These are phyloP conservation scores for Isabelozyma heimii DNA, from an alignment of 805 yeast genomes.

Conservation along the genomic window DNA sequence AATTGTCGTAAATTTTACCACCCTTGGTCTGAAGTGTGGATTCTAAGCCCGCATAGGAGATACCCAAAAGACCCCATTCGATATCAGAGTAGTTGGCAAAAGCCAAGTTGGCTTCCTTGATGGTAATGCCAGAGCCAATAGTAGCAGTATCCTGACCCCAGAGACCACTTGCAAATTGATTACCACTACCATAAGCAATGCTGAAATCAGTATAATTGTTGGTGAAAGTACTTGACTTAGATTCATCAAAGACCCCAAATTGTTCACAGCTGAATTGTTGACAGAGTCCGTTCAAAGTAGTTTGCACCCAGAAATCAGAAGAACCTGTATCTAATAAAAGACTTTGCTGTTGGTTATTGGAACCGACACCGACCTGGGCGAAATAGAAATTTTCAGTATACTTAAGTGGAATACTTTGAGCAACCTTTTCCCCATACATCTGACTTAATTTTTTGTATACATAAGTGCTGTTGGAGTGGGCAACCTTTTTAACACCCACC, in stretches of 20 bases:
- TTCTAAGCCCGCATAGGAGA: constrained; percentile 10
- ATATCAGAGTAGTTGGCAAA: constrained; percentile 6
- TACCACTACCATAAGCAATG: constrained; percentile 47
- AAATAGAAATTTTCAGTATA: neutral
- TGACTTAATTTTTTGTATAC: neutral
- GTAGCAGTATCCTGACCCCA: constrained; percentile 36
- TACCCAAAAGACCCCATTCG: constrained; percentile 20
- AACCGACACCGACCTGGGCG: constrained; percentile 6
- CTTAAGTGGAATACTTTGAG: neutral
- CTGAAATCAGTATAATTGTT: constrained; percentile 27
- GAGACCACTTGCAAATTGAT: constrained; percentile 45
- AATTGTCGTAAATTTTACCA: constrained; percentile 31
- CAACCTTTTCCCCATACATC: neutral
- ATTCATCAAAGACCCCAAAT: constrained; percentile 37
- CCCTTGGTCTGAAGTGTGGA: neutral
- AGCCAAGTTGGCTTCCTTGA: constrained; percentile 8
- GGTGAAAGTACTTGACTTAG: constrained; percentile 28
- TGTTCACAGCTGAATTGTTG: constrained; percentile 19
- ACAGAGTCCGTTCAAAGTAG: constrained; percentile 18
- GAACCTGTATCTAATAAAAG: constrained; percentile 32
- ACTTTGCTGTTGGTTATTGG: constrained; percentile 8
- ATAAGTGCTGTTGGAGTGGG: neutral
- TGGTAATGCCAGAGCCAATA: constrained; percentile 7
- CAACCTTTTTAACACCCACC: constrained; percentile 7
- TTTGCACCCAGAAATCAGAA: constrained; percentile 26